Evolutionary conservation across 1,284 basidiomycete genomes (phyloP).

Genomic region (Trichosporon ovoides): DNA sequence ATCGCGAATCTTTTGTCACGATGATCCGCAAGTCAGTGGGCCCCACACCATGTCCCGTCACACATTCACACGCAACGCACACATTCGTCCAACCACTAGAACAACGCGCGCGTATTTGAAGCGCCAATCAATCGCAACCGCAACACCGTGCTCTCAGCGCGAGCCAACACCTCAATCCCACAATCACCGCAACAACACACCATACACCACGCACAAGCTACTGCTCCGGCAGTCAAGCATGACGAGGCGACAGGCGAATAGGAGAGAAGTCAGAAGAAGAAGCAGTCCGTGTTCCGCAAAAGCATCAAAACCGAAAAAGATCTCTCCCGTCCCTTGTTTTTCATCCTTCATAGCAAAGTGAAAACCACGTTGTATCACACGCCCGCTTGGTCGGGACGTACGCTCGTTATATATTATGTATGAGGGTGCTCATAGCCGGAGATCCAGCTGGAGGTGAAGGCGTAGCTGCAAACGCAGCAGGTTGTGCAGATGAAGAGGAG

Average conservation of each 20-base stretch:
- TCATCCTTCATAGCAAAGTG: background rate
- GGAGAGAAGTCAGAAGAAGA: background rate
- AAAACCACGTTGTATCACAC: background rate
- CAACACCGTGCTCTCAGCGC: too few species aligned
- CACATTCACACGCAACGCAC: background rate
- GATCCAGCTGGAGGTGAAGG: background rate
- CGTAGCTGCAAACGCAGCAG: too few species aligned
- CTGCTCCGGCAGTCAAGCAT: too few species aligned
- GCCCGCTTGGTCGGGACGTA: background rate
- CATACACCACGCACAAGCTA: too few species aligned
- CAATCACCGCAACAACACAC: too few species aligned
- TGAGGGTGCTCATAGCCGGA: background rate
- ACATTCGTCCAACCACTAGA: background rate
- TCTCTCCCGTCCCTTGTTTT: too few species aligned
- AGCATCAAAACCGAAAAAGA: background rate
- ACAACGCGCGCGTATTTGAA: background rate
- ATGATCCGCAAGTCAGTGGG: too few species aligned
- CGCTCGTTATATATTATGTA: background rate
- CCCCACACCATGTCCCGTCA: too few species aligned
- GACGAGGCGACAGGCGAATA: background rate
- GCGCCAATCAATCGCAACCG: too few species aligned
- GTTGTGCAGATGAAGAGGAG: too few species aligned
- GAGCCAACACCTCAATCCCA: too few species aligned
- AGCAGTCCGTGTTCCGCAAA: background rate
- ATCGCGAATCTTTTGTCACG: too few species aligned